These are phyloP conservation scores for Cystobasidium onofrii DNA, from an alignment of 768 basidiomycete species.

Conservation along the genomic window DNA sequence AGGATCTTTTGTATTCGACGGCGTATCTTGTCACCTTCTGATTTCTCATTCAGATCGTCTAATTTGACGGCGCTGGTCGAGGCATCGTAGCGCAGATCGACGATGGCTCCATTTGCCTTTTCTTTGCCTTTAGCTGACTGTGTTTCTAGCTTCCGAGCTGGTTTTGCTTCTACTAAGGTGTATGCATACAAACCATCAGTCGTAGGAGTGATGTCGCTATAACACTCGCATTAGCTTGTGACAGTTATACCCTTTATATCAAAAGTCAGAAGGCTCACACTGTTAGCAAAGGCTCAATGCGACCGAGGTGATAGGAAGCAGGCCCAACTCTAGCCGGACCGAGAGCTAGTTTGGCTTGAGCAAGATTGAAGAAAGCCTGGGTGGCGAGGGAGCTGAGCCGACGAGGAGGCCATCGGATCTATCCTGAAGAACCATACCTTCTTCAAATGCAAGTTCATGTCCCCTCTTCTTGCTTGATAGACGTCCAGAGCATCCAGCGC, in stretches of 20 bases:
- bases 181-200: not conserved
- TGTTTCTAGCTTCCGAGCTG: not conserved
- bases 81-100: slow-evolving; percentile 10
- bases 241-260: too few relatives aligned
- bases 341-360: slow-evolving; percentile 25
- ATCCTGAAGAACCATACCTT: not conserved
- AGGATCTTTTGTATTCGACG: not conserved
- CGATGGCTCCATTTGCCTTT: not conserved
- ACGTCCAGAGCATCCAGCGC: slow-evolving; percentile 18
- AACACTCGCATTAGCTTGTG: not conserved
- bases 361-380: slow-evolving; percentile 28
- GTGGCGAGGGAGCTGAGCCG: too few relatives aligned
- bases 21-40: not conserved
- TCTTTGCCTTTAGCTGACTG: not conserved
- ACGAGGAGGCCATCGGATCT: too few relatives aligned
- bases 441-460: slow-evolving; percentile 25
- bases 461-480: slow-evolving; percentile 3
- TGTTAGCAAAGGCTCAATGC: slow-evolving; percentile 14
- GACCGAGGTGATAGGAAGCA: slow-evolving; percentile 18
- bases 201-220: not conserved
- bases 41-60: slow-evolving; percentile 1
- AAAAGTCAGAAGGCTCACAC: slow-evolving; percentile 6
- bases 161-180: not conserved
- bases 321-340: slow-evolving; percentile 24
- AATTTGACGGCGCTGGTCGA: not conserved